These are phyloP conservation scores for Ogataea degrootiae DNA, from an alignment of 805 yeast species.

Conservation along the genomic window DNA sequence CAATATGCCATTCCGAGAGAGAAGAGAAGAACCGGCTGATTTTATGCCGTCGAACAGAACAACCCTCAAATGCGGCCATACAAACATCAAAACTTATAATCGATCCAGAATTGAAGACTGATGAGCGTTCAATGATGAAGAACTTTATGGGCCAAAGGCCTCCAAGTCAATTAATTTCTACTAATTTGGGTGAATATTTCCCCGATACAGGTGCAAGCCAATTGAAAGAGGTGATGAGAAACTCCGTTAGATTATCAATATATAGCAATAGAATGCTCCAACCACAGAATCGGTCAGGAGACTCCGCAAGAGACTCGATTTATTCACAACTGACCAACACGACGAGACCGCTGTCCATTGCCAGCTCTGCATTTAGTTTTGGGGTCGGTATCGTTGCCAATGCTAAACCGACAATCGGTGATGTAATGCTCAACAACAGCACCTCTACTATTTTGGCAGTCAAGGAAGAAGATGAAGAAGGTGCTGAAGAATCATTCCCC, in stretches of 20 bases:
- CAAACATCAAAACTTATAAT: slow-evolving; percentile 6
- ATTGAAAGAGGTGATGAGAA: slow-evolving; percentile 74
- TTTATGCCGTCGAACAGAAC: slow-evolving; percentile 57
- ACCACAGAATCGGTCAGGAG: slow-evolving; percentile 8
- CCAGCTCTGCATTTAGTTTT: slow-evolving; percentile 23
- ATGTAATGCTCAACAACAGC: slow-evolving; percentile 51
- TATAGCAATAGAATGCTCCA: slow-evolving; percentile 23
- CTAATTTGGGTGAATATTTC: slow-evolving; percentile 85
- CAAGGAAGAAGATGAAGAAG: slow-evolving; percentile 17
- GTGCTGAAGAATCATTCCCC: neutral
- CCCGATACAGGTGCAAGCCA: slow-evolving; percentile 74
- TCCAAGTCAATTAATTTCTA: slow-evolving; percentile 85
- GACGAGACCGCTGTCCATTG: slow-evolving; percentile 21
- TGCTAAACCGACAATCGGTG: slow-evolving; percentile 54
- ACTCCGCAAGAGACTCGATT: slow-evolving; percentile 16
- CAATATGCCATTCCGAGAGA: slow-evolving; percentile 76
- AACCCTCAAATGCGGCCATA: slow-evolving; percentile 45
- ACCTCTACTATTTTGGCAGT: slow-evolving; percentile 34
- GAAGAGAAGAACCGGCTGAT: slow-evolving; percentile 66
- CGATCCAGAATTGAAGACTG: slow-evolving; percentile 1
- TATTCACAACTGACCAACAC: slow-evolving; percentile 16
- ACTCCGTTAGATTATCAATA: slow-evolving; percentile 76
- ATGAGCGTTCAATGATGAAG: slow-evolving; percentile 26
- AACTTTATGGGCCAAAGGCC: slow-evolving; percentile 85
- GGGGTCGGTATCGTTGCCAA: slow-evolving; percentile 26